Conservation (phyloP, 495 filamentous ascomycete genomes). For the Aspergillus haitiensis region DNA sequence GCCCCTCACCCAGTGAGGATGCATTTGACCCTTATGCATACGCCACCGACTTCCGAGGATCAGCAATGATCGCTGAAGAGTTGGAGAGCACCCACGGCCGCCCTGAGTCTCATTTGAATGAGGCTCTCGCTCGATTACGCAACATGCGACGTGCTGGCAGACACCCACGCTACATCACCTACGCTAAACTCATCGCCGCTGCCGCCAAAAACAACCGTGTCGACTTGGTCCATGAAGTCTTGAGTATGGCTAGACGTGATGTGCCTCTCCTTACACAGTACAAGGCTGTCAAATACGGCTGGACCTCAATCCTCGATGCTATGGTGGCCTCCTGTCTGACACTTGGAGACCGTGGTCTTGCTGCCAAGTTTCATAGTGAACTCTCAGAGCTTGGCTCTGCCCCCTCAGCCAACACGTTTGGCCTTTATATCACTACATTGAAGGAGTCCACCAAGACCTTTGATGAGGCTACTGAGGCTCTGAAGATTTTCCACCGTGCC, state of each 20-base stretch:
- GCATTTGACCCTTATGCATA: constrained; percentile 86
- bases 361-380: constrained; percentile 85
- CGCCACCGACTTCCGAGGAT: constrained; percentile 88
- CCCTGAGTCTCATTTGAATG: constrained; percentile 69
- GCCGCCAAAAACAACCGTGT: constrained; percentile 79
- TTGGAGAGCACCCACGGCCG: constrained; percentile 72
- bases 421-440: constrained; percentile 95
- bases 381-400: constrained; percentile 82
- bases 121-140: constrained; percentile 77
- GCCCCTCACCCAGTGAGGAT: constrained; percentile 61
- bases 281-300: constrained; percentile 84
- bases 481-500: constrained; percentile 94
- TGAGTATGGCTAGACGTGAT: constrained; percentile 82
- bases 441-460: constrained; percentile 97
- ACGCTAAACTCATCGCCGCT: constrained; percentile 89
- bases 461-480: constrained; percentile 92
- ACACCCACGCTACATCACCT: constrained; percentile 92
- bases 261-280: constrained; percentile 81
- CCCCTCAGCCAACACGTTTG: constrained; percentile 95
- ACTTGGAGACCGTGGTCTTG: constrained; percentile 73
- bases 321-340: constrained; percentile 94
- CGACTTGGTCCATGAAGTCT: constrained; percentile 80
- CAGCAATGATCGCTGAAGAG: constrained; percentile 81
- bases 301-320: constrained; percentile 90
- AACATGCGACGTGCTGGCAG: constrained; percentile 91